phyloP scores from a whole-genome alignment of 1,284 basidiomycete genomes.

The Fereydounia khargensis region DNA sequence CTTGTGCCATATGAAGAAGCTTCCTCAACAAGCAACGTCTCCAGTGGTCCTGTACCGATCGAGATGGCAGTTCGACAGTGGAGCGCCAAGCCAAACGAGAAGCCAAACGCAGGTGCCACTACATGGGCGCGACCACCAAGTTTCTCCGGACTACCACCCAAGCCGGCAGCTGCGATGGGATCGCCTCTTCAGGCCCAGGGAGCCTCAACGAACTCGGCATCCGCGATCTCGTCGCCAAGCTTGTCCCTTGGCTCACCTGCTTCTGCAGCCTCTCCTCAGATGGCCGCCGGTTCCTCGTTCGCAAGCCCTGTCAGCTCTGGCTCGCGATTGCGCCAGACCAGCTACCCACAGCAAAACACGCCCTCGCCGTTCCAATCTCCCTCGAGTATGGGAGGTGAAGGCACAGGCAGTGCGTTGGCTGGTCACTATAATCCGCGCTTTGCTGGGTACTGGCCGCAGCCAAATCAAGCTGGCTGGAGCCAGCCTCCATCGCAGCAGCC shows the following conservation, averaged over 20 bases:
- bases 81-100: too few relatives aligned
- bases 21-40: too few relatives aligned
- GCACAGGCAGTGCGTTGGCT: conserved; percentile 1
- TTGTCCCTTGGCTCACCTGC: neutral
- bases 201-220: too few relatives aligned
- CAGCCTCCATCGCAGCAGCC: too few relatives aligned
- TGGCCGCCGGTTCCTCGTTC: neutral
- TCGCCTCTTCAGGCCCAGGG: too few relatives aligned
- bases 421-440: conserved; percentile 32
- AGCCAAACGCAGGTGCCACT: too few relatives aligned
- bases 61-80: too few relatives aligned
- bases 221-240: neutral
- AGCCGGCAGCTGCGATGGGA: neutral
- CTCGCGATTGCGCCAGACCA: too few relatives aligned
- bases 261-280: neutral
- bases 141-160: neutral
- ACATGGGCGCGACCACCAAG: too few relatives aligned
- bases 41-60: too few relatives aligned
- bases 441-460: conserved; percentile 24
- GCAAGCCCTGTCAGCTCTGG: neutral
- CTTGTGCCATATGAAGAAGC: neutral
- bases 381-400: conserved; percentile 1
- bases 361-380: neutral
- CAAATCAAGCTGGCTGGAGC: too few relatives aligned
- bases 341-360: too few relatives aligned